These are phyloP conservation scores for Penicillium cinerascens DNA, from an alignment of 495 filamentous ascomycete species.

Conservation along the genomic window DNA sequence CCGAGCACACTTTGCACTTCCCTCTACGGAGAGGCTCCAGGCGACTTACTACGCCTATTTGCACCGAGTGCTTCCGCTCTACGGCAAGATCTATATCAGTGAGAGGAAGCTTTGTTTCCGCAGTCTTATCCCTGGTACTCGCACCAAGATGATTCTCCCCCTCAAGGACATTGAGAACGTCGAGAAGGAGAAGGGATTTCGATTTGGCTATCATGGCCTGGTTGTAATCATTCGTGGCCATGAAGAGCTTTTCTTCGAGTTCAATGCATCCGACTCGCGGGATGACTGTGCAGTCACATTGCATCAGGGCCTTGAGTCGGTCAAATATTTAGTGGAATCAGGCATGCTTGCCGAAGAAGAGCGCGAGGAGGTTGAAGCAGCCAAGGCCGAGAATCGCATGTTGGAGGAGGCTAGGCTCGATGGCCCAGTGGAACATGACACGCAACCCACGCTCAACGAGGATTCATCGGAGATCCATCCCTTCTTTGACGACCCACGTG, in stretches of 20 bases:
- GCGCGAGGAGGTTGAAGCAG: slow-evolving; percentile 66
- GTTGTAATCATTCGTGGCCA: slow-evolving; percentile 90
- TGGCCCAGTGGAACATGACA: slow-evolving; percentile 54
- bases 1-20: slow-evolving; percentile 83
- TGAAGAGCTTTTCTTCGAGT: slow-evolving; percentile 97
- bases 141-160: slow-evolving; percentile 90
- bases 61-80: slow-evolving; percentile 83
- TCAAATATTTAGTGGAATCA: slow-evolving; percentile 69
- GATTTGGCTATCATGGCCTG: slow-evolving; percentile 86
- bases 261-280: slow-evolving; percentile 66
- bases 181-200: slow-evolving; percentile 91
- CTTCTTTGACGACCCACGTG: slow-evolving; percentile 89
- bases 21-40: slow-evolving; percentile 76
- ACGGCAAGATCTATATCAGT: slow-evolving; percentile 96
- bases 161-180: slow-evolving; percentile 91
- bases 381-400: slow-evolving; percentile 76
- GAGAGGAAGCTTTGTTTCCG: slow-evolving; percentile 91
- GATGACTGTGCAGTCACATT: slow-evolving; percentile 88
- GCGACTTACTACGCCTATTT: slow-evolving; percentile 89
- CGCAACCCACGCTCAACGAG: slow-evolving; percentile 34
- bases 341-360: slow-evolving; percentile 66
- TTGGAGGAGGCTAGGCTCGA: slow-evolving; percentile 73
- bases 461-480: slow-evolving; percentile 52
- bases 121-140: slow-evolving; percentile 82
- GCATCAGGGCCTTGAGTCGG: slow-evolving; percentile 68